A percentile compares a stretch with the other conserved stretches of the same genome.
phyloP scores from a whole-genome alignment of 2,329 filamentous ascomycete genomes.

The Torrubiella hemipterigena region DNA sequence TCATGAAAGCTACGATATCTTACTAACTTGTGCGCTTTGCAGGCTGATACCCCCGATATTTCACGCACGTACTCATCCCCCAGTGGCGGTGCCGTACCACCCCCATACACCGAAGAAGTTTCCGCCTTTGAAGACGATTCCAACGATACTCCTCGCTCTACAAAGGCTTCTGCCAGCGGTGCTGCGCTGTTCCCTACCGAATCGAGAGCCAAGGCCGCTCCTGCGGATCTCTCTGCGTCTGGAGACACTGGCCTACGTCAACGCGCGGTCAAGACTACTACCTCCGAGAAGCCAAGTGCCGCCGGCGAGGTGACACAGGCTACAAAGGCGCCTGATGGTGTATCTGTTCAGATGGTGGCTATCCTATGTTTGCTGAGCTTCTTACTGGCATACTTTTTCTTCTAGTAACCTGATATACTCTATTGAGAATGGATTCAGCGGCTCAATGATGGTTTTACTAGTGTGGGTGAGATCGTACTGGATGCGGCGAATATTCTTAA shows the following conservation, averaged over 20 bases:
- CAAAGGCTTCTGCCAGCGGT: conserved; percentile 30
- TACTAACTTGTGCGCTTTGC: conserved; percentile 11
- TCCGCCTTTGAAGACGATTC: conserved; percentile 15
- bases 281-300: conserved; percentile 37
- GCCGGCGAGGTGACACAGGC: conserved; percentile 40
- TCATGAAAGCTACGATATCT: background rate
- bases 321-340: conserved; percentile 51
- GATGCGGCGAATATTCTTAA: no score
- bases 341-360: conserved; percentile 77
- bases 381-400: conserved; percentile 90
- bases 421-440: no score
- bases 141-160: conserved; percentile 10
- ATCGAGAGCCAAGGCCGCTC: conserved; percentile 62
- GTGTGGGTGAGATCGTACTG: no score
- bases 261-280: conserved; percentile 51
- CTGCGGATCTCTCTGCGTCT: conserved; percentile 58
- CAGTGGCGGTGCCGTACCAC: conserved; percentile 19
- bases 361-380: conserved; percentile 81
- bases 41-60: conserved; percentile 30
- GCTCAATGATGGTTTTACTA: no score
- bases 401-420: no score
- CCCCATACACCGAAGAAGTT: conserved; percentile 22
- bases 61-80: conserved; percentile 34
- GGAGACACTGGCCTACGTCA: conserved; percentile 67
- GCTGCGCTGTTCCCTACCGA: conserved; percentile 38